Base-by-base conservation (phyloP, 768 basidiomycete genomes). In the Pisolithus sp. region DNA sequence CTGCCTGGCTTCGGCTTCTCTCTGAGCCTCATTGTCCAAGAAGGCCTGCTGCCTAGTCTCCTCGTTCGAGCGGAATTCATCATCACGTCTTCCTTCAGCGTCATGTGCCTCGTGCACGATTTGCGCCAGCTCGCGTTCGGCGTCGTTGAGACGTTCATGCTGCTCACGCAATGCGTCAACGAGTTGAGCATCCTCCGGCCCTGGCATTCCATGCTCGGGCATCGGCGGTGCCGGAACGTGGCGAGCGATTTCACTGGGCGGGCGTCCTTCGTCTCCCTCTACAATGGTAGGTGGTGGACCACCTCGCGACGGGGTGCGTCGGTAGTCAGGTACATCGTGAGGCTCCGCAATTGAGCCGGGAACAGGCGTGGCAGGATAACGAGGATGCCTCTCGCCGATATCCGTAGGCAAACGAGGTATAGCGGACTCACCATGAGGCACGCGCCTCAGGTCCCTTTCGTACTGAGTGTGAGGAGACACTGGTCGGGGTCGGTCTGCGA, bases 71-170 rank as follows among this genome's bases (percentile, higher is more conserved):
- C 78, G 75, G 68, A 87, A 89, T 28, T 82, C 79, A 7, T 63
- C 65, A 51, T 90, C 87, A 9, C 88, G 78, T 43, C 71, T 71
- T 23, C 79, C 75, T 59, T 91, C 89, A 1, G 78, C 79, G 47
- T 80, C 78, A 34, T 77, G 75, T 0, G 81, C 77, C 2, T 74
- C 73, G 7, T 72, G 70, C 8, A 74, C 71, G 5, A 78, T 70
- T 28, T 77, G 70, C 4, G 73, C 70, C 12, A 89, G 61, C 20
- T 74, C 73, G 18, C 70, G 66, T 47, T 82, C 79, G 18, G 79
- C 73, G 0, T 80, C 82, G 9, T 76, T 75, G 23, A 89, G 71
- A 18, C 79, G 79, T 50, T 81, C 75, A 0, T 79, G 66, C 9
- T 77, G 77, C 30, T 60, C 70, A 13, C 67, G 66, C 46, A 77